These are phyloP conservation scores for Sparassis latifolia DNA, from an alignment of 1,284 basidiomycete genomes.

Conservation along the genomic window DNA sequence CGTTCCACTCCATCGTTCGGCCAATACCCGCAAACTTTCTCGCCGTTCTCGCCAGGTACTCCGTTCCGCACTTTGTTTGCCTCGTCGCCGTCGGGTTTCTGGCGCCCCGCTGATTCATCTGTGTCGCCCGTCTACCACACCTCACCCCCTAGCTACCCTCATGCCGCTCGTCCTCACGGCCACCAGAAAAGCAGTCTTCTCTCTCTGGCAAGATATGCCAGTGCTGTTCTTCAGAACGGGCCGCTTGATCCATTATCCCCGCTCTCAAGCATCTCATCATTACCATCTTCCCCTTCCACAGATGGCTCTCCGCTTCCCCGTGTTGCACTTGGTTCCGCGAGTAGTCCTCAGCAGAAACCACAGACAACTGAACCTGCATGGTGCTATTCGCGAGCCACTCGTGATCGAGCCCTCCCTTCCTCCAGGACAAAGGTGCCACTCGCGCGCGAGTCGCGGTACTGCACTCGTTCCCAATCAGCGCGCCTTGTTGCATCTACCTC, in stretches of 20 bases:
- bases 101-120: slow-evolving; percentile 12
- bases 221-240: slow-evolving; percentile 5
- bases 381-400: too few species aligned
- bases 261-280: slow-evolving; percentile 15
- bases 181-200: slow-evolving; percentile 6
- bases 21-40: slow-evolving; percentile 5
- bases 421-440: too few species aligned
- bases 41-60: slow-evolving; percentile 12
- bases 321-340: not conserved
- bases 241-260: not conserved
- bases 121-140: slow-evolving; percentile 17
- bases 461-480: too few species aligned
- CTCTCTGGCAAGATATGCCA: slow-evolving; percentile 12
- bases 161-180: not conserved
- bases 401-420: too few species aligned
- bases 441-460: too few species aligned
- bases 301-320: slow-evolving; percentile 2
- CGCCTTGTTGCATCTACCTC: too few species aligned
- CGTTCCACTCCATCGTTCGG: too few species aligned
- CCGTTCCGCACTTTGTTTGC: slow-evolving; percentile 17
- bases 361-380: too few species aligned
- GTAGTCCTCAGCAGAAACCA: not conserved
- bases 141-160: too few species aligned
- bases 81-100: slow-evolving; percentile 17
- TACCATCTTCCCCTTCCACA: slow-evolving; percentile 12